phyloP scores from a whole-genome alignment of 1,284 basidiomycete species.

The Boletus albobrunnescens region DNA sequence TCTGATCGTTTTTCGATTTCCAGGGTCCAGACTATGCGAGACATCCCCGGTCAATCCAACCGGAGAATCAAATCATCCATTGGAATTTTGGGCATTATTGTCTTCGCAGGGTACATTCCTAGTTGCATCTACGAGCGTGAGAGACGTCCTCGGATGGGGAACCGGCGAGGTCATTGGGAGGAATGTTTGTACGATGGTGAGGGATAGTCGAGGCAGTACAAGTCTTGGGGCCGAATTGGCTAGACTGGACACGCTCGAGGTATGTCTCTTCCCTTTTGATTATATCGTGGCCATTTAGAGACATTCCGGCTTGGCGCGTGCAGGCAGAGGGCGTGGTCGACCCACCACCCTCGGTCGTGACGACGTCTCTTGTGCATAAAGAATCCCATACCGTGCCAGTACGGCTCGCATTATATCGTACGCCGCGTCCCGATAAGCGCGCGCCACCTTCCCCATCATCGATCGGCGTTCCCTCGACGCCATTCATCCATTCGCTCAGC shows the following conservation, averaged over 20 bases:
- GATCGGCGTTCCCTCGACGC: not conserved
- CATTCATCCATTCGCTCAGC: conserved; percentile 16
- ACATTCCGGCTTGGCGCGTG: not conserved
- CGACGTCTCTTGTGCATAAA: conserved; percentile 24
- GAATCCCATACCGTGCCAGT: conserved; percentile 20
- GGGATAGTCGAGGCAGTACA: conserved; percentile 20
- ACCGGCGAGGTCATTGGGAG: conserved; percentile 68
- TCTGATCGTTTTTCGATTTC: not conserved
- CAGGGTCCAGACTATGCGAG: conserved; percentile 11
- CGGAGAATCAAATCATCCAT: conserved; percentile 9
- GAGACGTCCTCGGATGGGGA: conserved; percentile 62
- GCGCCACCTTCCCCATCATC: conserved; percentile 4
- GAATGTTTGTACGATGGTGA: conserved; percentile 51
- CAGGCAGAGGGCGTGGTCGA: conserved; percentile 16
- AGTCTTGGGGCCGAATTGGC: conserved; percentile 25
- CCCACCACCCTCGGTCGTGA: conserved; percentile 20
- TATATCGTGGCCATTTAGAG: not conserved
- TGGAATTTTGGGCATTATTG: conserved; percentile 60
- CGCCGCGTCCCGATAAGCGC: conserved; percentile 13
- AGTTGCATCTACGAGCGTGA: conserved; percentile 47
- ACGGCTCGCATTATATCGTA: conserved; percentile 28
- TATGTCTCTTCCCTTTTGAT: conserved; percentile 8
- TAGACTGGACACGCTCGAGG: conserved; percentile 15
- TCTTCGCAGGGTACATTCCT: conserved; percentile 49
- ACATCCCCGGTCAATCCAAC: conserved; percentile 4